These are phyloP conservation scores for Vitis hybrid DNA, from an alignment of 177 flowering plant genomes.

Conservation along the genomic window DNA sequence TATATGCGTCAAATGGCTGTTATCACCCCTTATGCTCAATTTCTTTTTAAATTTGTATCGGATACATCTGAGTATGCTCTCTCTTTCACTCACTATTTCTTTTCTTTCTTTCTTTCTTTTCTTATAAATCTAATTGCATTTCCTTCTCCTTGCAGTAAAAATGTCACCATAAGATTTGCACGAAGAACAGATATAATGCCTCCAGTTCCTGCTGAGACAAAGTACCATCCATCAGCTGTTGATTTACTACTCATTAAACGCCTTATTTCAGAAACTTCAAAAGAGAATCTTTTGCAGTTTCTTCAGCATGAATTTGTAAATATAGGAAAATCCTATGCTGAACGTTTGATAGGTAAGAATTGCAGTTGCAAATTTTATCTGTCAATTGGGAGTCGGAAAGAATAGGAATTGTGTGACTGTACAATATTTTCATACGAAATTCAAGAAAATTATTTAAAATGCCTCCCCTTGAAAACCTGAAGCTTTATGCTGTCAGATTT, in stretches of 20 bases:
- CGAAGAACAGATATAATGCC: conserved; percentile 97
- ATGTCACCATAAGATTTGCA: conserved; percentile 77
- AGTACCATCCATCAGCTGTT: conserved; percentile 96
- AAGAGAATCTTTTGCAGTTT: conserved; percentile 83
- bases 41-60: conserved; percentile 78
- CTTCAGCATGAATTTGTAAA: conserved; percentile 98
- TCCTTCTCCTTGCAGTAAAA: conserved; percentile 59
- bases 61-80: conserved; percentile 76
- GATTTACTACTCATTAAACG: conserved; percentile 91
- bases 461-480: too few relatives aligned
- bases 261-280: conserved; percentile 86
- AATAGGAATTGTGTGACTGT: neutral
- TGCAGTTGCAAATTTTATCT: neutral
- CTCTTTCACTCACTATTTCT: conserved; percentile 18
- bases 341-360: conserved; percentile 76
- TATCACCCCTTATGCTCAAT: conserved; percentile 95
- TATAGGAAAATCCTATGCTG: conserved; percentile 80
- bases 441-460: too few relatives aligned
- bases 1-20: conserved; percentile 99
- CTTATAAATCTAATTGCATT: conserved; percentile 1
- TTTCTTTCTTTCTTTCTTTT: neutral
- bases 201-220: conserved; percentile 87
- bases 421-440: too few relatives aligned
- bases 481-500: too few relatives aligned
- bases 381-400: neutral